phyloP scores from a whole-genome alignment of 768 basidiomycete species.

The Cantharellus anzutake region DNA sequence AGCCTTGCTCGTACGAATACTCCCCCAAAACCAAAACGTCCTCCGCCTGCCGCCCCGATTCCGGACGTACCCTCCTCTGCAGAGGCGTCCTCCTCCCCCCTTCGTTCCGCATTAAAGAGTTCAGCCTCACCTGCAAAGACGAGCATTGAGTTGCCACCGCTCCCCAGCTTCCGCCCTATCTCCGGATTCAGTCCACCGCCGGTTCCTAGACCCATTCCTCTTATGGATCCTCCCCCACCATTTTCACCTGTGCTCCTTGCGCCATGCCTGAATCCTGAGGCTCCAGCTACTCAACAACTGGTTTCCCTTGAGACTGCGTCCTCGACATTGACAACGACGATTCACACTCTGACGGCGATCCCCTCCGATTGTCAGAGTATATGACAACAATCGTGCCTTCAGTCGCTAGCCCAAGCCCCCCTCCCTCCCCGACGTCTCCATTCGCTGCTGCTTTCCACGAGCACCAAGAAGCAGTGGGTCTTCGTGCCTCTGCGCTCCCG shows the following conservation, averaged over 20 bases:
- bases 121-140: background rate
- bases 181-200: background rate
- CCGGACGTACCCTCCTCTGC: background rate
- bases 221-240: background rate
- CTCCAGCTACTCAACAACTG: background rate
- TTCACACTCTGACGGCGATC: background rate
- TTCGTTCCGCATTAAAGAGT: background rate
- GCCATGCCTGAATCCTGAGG: background rate
- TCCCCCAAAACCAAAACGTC: too few relatives aligned
- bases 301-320: background rate
- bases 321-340: background rate
- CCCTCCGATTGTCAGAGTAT: background rate
- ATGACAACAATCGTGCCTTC: background rate
- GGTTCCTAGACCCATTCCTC: background rate
- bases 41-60: background rate
- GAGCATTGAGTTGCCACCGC: background rate
- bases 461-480: constrained; percentile 20
- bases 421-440: constrained; percentile 14
- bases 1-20: too few relatives aligned
- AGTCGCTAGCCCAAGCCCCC: constrained; percentile 19
- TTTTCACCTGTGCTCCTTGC: background rate
- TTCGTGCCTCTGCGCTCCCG: background rate
- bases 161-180: constrained; percentile 1
- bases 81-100: background rate
- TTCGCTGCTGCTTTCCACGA: constrained; percentile 37